Conservation (phyloP, 108 stramenopile genomes). For the Phaeodactylum tricornutum region DNA sequence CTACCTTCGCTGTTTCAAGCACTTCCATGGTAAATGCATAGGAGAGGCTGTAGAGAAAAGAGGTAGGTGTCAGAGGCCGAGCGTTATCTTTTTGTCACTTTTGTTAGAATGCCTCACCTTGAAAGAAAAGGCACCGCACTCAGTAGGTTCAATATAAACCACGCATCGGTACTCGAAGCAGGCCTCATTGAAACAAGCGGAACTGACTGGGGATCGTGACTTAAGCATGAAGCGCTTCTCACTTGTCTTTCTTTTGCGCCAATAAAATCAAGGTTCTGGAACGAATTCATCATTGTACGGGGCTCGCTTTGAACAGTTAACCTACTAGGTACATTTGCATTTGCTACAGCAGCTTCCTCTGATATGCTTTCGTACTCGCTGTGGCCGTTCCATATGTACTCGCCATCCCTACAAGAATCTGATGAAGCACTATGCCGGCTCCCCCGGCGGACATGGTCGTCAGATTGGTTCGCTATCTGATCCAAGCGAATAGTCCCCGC, state of each 20-base stretch:
- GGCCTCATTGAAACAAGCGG: slow-evolving; percentile 73
- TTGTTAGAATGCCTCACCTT: slow-evolving; percentile 20
- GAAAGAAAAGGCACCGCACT: slow-evolving; percentile 79
- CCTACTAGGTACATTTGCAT: too few species aligned
- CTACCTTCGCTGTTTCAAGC: slow-evolving; percentile 68
- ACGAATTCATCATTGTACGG: slow-evolving; percentile 5
- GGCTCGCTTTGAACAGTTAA: not conserved
- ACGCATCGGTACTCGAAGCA: slow-evolving; percentile 76
- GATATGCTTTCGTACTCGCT: slow-evolving; percentile 23
- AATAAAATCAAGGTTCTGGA: slow-evolving; percentile 4
- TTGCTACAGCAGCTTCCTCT: slow-evolving; percentile 7
- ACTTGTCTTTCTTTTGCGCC: not conserved
- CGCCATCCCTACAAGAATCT: not conserved
- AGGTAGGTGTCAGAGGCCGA: not conserved
- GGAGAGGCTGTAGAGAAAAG: slow-evolving; percentile 46
- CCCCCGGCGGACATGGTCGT: too few species aligned
- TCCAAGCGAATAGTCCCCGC: slow-evolving; percentile 77
- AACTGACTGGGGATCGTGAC: not conserved
- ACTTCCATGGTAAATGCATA: slow-evolving; percentile 81
- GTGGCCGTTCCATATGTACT: slow-evolving; percentile 1
- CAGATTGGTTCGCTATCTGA: slow-evolving; percentile 1
- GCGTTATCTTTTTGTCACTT: not conserved
- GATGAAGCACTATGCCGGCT: too few species aligned
- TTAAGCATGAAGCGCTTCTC: not conserved
- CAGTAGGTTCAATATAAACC: slow-evolving; percentile 81